Conservation (phyloP, 441 rosid genomes). For the Arabidopsis lyrata region DNA sequence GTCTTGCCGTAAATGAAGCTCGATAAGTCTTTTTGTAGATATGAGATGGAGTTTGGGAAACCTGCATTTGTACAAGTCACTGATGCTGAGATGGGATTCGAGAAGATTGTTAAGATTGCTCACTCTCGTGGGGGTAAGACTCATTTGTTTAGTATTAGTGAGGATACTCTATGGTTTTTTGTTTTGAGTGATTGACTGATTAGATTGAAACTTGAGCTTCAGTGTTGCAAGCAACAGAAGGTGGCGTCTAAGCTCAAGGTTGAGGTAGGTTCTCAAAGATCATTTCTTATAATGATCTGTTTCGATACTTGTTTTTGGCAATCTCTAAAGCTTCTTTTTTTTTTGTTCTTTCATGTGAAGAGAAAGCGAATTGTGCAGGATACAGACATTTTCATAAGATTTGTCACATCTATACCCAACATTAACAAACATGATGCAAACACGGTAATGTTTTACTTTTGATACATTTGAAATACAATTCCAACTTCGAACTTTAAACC, state of each 20-base stretch:
- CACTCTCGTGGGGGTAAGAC: constrained; percentile 77
- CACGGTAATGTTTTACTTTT: constrained; percentile 53
- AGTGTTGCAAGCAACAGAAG: constrained; percentile 85
- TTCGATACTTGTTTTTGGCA: background rate
- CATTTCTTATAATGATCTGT: background rate
- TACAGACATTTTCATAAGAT: constrained; percentile 65
- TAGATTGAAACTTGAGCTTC: constrained; percentile 42
- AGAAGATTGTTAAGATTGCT: constrained; percentile 87
- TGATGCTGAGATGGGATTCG: constrained; percentile 95
- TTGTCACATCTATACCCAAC: constrained; percentile 81
- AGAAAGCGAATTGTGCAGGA: constrained; percentile 68
- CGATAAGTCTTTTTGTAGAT: constrained; percentile 47
- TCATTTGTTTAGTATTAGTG: background rate
- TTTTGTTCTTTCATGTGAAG: constrained; percentile 56
- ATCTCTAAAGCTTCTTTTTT: constrained; percentile 17
- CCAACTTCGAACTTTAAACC: background rate
- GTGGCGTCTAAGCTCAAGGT: constrained; percentile 68
- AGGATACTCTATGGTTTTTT: background rate
- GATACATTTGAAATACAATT: background rate
- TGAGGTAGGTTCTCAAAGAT: constrained; percentile 65
- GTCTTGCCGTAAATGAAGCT: background rate
- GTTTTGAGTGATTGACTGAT: background rate
- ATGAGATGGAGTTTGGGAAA: constrained; percentile 81
- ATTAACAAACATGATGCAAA: constrained; percentile 87
- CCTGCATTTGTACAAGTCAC: constrained; percentile 82